Evolutionary conservation across 2,329 filamentous ascomycete species (phyloP).

Genomic region (Ophiostoma sp.): DNA sequence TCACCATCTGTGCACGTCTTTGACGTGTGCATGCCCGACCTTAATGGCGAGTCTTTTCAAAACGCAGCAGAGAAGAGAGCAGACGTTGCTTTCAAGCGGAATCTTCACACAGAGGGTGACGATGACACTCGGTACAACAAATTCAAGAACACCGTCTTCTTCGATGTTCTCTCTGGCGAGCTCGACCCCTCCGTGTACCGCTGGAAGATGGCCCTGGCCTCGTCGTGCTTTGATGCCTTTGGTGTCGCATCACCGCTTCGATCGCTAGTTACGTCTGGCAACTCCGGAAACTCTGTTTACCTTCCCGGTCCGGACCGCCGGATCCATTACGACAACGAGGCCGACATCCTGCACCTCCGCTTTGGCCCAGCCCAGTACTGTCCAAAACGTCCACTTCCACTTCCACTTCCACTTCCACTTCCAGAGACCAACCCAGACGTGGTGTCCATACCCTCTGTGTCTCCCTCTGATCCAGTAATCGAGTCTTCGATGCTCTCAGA

Average conservation of each 20-base stretch:
- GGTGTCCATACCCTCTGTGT: no score
- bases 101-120: neutral
- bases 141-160: constrained; percentile 18
- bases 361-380: constrained; percentile 22
- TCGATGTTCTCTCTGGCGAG: constrained; percentile 7
- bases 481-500: no score
- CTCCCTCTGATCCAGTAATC: no score
- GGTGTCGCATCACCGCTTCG: neutral
- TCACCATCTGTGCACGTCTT: constrained; percentile 28
- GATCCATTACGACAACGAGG: constrained; percentile 27
- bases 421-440: no score
- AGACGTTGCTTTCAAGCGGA: neutral
- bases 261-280: neutral
- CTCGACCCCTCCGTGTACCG: constrained; percentile 23
- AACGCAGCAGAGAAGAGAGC: neutral
- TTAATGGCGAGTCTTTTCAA: neutral
- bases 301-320: constrained; percentile 29
- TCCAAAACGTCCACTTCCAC: constrained; percentile 6
- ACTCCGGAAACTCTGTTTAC: constrained; percentile 27
- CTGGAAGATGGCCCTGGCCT: constrained; percentile 18
- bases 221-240: constrained; percentile 24
- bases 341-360: constrained; percentile 31
- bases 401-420: neutral
- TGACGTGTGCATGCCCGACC: constrained; percentile 25
- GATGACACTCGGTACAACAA: neutral